A percentile compares a stretch with the other conserved stretches of the same genome.
Conservation (phyloP, 2,329 filamentous ascomycete genomes). For the Karstenula rhodostoma region DNA sequence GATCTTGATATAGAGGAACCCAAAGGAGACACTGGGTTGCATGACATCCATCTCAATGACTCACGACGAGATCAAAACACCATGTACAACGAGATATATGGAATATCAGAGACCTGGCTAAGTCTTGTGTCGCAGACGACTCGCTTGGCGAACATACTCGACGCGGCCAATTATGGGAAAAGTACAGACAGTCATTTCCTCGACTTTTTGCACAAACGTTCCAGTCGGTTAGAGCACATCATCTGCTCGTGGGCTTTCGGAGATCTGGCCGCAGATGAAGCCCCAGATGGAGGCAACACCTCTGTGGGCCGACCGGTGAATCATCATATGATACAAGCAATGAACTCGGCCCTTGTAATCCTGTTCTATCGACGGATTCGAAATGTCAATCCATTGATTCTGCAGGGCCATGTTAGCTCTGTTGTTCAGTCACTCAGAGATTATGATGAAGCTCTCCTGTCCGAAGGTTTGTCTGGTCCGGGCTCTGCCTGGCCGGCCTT, state of each 20-base stretch:
- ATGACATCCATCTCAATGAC: constrained; percentile 49
- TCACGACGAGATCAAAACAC: constrained; percentile 37
- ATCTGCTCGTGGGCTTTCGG: constrained; percentile 26
- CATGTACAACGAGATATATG: constrained; percentile 52
- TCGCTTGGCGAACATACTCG: constrained; percentile 49
- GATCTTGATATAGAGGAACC: constrained; percentile 51
- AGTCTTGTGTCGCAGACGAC: constrained; percentile 56
- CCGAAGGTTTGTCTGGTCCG: constrained; percentile 16
- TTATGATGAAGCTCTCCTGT: constrained; percentile 21
- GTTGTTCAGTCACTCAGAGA: constrained; percentile 23
- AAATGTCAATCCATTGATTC: constrained; percentile 49
- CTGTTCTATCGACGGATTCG: constrained; percentile 54
- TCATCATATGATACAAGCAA: constrained; percentile 47
- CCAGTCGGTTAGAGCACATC: constrained; percentile 23
- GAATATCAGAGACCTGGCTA: constrained; percentile 55
- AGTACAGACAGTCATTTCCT: constrained; percentile 21
- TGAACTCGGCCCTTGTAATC: constrained; percentile 52
- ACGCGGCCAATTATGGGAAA: constrained; percentile 22
- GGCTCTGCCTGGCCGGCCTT: constrained; percentile 30
- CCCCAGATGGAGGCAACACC: neutral
- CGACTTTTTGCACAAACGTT: constrained; percentile 24
- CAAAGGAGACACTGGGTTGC: constrained; percentile 45
- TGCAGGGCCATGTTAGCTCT: constrained; percentile 48
- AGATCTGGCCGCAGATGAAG: constrained; percentile 3
- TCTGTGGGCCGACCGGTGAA: neutral